Percentiles rank a stretch among this genome's conserved stretches.
Evolutionary conservation across 352 stramenopile genomes (phyloP).

Genomic region (Bremia lactucae): DNA sequence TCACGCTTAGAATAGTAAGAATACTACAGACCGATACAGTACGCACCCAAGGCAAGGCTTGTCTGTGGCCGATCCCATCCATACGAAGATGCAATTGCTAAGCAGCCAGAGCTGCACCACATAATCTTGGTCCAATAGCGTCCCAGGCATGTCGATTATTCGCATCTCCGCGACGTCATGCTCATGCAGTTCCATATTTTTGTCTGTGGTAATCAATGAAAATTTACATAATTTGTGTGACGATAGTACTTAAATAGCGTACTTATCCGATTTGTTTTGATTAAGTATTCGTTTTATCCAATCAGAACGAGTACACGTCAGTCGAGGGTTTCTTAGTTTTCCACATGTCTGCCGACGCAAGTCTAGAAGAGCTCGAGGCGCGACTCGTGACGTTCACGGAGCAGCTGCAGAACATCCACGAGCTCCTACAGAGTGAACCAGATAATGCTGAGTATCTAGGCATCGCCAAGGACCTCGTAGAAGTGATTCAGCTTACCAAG

Average conservation of each 20-base stretch:
- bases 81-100: constrained; percentile 60
- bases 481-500: constrained; percentile 80
- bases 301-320: neutral
- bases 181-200: neutral
- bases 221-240: neutral
- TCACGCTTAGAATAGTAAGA: neutral
- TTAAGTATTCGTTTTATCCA: constrained; percentile 3
- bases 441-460: constrained; percentile 61
- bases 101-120: constrained; percentile 69
- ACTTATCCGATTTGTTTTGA: neutral
- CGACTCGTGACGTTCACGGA: constrained; percentile 67
- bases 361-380: constrained; percentile 62
- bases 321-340: no score
- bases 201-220: neutral
- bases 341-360: constrained; percentile 25
- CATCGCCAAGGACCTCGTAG: constrained; percentile 70
- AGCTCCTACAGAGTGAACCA: constrained; percentile 60
- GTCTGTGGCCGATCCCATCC: constrained; percentile 46
- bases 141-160: constrained; percentile 43
- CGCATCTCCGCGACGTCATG: constrained; percentile 14
- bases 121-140: constrained; percentile 57
- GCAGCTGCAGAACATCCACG: constrained; percentile 74
- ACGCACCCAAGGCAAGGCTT: constrained; percentile 22
- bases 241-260: neutral
- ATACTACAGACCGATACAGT: neutral